A percentile compares a stretch with the other conserved stretches of the same genome.
These are phyloP conservation scores for Tilletia caries DNA, from an alignment of 1,284 basidiomycete genomes.

Conservation along the genomic window DNA sequence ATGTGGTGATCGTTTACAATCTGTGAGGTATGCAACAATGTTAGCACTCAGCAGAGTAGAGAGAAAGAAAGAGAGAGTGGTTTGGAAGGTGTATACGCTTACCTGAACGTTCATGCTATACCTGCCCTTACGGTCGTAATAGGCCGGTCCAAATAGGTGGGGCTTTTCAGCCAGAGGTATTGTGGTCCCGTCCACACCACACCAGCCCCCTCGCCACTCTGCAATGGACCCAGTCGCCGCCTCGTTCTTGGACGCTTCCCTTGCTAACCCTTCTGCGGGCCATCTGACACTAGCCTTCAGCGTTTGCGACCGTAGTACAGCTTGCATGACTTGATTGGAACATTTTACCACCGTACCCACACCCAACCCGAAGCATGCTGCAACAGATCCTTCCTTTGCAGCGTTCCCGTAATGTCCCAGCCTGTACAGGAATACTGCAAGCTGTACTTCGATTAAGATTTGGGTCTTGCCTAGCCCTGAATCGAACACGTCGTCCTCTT, in stretches of 20 bases:
- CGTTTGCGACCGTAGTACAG: background rate
- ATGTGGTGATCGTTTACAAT: constrained; percentile 1
- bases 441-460: background rate
- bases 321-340: background rate
- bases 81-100: background rate
- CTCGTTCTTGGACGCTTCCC: background rate
- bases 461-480: background rate
- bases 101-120: constrained; percentile 9
- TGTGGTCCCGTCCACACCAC: background rate
- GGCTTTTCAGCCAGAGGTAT: background rate
- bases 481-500: background rate
- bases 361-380: background rate
- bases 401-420: constrained; percentile 2
- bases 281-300: background rate
- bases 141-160: background rate
- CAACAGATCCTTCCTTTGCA: background rate
- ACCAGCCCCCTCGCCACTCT: constrained; percentile 3
- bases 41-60: no score
- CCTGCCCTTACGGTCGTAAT: background rate
- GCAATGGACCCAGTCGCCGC: background rate
- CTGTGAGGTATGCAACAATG: no score
- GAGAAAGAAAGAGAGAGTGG: background rate
- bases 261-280: background rate
- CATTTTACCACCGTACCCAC: background rate
- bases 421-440: background rate